These are phyloP conservation scores for Yamadazyma triangularis DNA, from an alignment of 1,139 yeast species.

Conservation along the genomic window DNA sequence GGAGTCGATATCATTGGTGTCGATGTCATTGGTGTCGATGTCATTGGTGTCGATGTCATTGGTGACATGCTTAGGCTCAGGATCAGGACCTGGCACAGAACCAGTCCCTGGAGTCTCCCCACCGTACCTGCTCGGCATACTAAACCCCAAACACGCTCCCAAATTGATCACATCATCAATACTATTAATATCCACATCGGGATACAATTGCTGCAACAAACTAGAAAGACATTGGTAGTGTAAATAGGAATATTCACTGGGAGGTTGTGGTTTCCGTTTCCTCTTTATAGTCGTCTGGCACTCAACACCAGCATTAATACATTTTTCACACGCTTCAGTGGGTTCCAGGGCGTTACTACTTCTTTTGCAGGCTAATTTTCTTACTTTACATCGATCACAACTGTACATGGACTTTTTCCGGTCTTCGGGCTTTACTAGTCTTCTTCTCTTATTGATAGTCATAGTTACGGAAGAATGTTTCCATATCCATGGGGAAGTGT, in stretches of 20 bases:
- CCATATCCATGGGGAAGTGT: no score
- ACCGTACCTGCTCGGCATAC: conserved; percentile 24
- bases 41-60: neutral
- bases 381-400: conserved; percentile 40
- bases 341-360: no score
- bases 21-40: conserved; percentile 1
- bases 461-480: no score
- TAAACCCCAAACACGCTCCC: conserved; percentile 28
- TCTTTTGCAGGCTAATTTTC: conserved; percentile 38
- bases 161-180: conserved; percentile 29
- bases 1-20: neutral
- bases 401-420: conserved; percentile 26
- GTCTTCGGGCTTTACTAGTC: conserved; percentile 1
- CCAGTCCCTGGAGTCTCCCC: conserved; percentile 5
- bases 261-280: conserved; percentile 25
- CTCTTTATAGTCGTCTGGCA: conserved; percentile 27
- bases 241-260: conserved; percentile 32
- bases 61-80: neutral
- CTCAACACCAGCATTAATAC: conserved; percentile 27
- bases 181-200: conserved; percentile 34
- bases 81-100: neutral
- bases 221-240: conserved; percentile 35
- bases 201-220: conserved; percentile 32
- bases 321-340: conserved; percentile 28
- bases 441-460: no score